Conservation (phyloP, 257 asterid species). For the Rubia yunnanensis region DNA sequence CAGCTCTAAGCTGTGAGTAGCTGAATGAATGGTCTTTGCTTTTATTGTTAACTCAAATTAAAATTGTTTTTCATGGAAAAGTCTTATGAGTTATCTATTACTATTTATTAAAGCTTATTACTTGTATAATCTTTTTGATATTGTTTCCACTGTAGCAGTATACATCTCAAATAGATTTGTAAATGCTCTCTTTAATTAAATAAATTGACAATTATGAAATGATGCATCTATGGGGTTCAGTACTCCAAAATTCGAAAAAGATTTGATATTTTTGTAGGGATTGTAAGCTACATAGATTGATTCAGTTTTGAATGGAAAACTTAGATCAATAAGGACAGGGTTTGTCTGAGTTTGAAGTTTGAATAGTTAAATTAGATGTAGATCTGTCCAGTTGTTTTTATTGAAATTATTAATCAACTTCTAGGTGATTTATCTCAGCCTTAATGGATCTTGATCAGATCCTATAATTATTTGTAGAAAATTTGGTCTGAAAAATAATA, state of each 20-base stretch:
- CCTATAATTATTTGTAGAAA: too few relatives aligned
- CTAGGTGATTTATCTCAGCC: neutral
- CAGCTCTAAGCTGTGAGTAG: neutral
- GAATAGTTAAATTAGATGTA: neutral
- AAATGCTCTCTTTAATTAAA: neutral
- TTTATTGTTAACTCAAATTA: too few relatives aligned
- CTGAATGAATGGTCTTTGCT: neutral
- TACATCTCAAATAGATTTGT: neutral
- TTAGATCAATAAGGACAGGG: neutral
- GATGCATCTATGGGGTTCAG: neutral
- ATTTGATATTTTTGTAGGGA: neutral
- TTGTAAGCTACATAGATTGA: neutral
- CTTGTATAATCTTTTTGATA: neutral
- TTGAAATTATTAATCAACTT: neutral
- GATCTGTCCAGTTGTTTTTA: neutral
- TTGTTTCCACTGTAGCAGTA: neutral
- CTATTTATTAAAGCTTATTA: too few relatives aligned
- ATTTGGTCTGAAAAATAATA: too few relatives aligned
- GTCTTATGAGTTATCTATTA: too few relatives aligned
- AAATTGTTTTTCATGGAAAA: too few relatives aligned
- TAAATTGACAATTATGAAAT: neutral
- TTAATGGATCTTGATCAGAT: neutral
- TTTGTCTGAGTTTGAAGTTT: neutral
- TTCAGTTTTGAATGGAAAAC: neutral
- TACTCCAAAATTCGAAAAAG: neutral